Evolutionary conservation across 1,139 yeast species (phyloP), one percentile per base, ranked within the genome.

Genomic region (Sugiyamaella neomexicana): DNA sequence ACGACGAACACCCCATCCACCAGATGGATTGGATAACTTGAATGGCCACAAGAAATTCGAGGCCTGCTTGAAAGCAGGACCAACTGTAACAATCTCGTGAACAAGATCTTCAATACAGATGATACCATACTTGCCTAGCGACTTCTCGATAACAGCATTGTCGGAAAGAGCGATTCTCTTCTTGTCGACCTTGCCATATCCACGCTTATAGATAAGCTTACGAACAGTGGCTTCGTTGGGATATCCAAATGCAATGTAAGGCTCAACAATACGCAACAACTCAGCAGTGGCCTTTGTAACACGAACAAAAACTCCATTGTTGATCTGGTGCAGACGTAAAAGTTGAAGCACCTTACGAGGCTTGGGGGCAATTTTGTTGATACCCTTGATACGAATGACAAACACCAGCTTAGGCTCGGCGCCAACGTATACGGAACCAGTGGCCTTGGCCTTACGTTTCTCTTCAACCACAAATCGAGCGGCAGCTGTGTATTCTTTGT

Each of bases 41-140:
- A 93, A 93, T 80, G 99, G 99, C 97, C 98, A 93, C 81, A 93
- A 83, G 85, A 93, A 93, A 97, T 93, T 93, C 90, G 89, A 88
- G 72, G 90, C 99, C 83, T 93, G 98, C 85, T 93, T 93, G 91
- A 93, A 93, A 93, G 90, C 89, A 77, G 98, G 97, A 76, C 98
- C 98, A 76, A 91, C 97, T 66, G 98, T 87, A 88, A 82, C 86
- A 74, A 93, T 89, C 83, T 93, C 99, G 87, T 93, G 99, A 79
- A 93, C 89, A 80, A 93, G 85, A 78, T 93, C 99, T 81, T 93
- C 99, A 69, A 93, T 77, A 69, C 96, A 91, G 76, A 84, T 83
- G 77, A 93, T 89, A 80, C 98, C 97, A 86, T 83, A 93, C 81
- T 90, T 82, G 78, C 98, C 98, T 74, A 93, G 87, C 73, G 81